These are phyloP conservation scores for Wickerhamomyces subpelliculosus DNA, from an alignment of 805 yeast species.

Conservation along the genomic window DNA sequence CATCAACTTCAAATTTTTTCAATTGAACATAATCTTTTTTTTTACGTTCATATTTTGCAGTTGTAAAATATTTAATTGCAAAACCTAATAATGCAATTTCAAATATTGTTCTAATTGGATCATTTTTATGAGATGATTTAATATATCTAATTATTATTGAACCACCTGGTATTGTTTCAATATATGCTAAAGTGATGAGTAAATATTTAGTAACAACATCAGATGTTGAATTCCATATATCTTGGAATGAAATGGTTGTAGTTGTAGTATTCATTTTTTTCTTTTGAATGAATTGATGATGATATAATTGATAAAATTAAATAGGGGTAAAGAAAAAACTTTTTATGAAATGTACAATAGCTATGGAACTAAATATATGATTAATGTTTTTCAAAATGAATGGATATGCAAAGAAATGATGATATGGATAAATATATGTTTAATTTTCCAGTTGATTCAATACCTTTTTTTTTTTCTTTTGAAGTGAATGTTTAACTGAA, in stretches of 20 bases:
- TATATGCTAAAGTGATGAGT: constrained; percentile 1
- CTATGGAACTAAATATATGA: no score
- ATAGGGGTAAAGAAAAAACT: no score
- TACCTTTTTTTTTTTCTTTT: no score
- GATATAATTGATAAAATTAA: background rate
- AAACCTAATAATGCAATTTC: constrained; percentile 72
- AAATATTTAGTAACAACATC: background rate
- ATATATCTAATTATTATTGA: constrained; percentile 60
- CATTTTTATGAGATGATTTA: constrained; percentile 81
- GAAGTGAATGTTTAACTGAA: no score
- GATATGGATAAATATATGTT: no score
- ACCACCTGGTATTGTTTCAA: constrained; percentile 45
- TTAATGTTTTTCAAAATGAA: no score
- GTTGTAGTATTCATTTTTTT: no score
- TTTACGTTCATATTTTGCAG: constrained; percentile 68
- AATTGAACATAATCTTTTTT: constrained; percentile 64
- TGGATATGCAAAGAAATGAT: no score
- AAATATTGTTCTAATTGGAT: constrained; percentile 82
- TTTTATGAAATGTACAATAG: no score
- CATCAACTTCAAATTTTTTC: constrained; percentile 62
- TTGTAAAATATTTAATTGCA: constrained; percentile 76
- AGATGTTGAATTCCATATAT: background rate
- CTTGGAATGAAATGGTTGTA: background rate
- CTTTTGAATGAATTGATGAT: no score
- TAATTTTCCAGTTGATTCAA: no score